Evolutionary conservation across 23 red algal species (phyloP).

Genomic region (Pyropia haitanensis): DNA sequence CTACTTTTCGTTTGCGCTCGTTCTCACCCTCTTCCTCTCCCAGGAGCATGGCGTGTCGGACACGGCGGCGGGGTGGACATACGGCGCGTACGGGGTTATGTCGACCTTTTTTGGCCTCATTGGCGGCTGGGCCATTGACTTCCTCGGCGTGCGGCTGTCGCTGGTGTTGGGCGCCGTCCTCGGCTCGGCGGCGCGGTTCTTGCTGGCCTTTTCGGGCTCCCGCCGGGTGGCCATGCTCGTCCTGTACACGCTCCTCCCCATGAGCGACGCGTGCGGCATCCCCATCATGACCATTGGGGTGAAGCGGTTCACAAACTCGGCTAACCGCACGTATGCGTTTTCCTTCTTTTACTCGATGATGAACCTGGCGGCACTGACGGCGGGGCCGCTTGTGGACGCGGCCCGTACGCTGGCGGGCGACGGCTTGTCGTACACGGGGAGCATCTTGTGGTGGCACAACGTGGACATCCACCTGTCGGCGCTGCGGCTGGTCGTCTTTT

Average conservation of each 20-base stretch:
- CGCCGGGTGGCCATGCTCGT: slow-evolving; percentile 17
- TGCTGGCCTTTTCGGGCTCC: slow-evolving; percentile 37
- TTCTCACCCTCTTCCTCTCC: slow-evolving; percentile 70
- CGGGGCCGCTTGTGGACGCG: slow-evolving; percentile 73
- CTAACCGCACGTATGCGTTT: slow-evolving; percentile 84
- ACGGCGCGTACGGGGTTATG: slow-evolving; percentile 87
- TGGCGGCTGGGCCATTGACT: slow-evolving; percentile 88
- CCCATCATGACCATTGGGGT: slow-evolving; percentile 91
- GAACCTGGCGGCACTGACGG: slow-evolving; percentile 81
- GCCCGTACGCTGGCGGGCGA: slow-evolving; percentile 20
- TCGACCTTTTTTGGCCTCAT: slow-evolving; percentile 69
- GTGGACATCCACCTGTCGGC: slow-evolving; percentile 10
- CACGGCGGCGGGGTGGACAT: slow-evolving; percentile 67
- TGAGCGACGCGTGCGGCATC: slow-evolving; percentile 84
- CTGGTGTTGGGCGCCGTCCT: slow-evolving; percentile 67
- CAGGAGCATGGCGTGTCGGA: slow-evolving; percentile 75
- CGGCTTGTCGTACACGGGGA: slow-evolving; percentile 3
- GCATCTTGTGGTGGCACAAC: too few species aligned
- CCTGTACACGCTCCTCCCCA: slow-evolving; percentile 69
- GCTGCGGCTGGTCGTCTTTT: slow-evolving; percentile 56
- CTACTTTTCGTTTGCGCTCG: slow-evolving; percentile 82
- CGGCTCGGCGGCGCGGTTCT: slow-evolving; percentile 43
- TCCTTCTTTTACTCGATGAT: slow-evolving; percentile 93
- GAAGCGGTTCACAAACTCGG: slow-evolving; percentile 80
- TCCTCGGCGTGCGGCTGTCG: slow-evolving; percentile 57